These are phyloP conservation scores for Protomyces inouyei DNA, from an alignment of 1,139 yeast genomes.

Conservation along the genomic window DNA sequence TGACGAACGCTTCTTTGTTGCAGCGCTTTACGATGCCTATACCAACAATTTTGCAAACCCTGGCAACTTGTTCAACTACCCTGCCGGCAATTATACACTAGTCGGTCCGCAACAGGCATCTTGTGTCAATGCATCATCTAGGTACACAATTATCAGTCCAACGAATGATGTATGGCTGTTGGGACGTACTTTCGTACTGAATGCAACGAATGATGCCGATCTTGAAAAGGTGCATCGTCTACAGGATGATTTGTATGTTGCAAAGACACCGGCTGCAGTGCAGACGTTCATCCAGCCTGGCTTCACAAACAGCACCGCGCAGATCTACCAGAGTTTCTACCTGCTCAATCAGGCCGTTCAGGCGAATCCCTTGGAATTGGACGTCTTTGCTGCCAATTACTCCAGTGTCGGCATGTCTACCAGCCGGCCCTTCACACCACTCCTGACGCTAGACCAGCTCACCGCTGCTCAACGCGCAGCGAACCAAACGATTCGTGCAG, in stretches of 20 bases:
- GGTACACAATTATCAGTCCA: not conserved
- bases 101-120: not conserved
- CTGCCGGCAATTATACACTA: not conserved
- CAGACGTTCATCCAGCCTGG: not conserved
- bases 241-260: not conserved
- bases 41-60: not conserved
- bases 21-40: conserved; percentile 1
- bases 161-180: conserved; percentile 2
- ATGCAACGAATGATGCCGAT: not conserved
- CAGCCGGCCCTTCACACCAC: not conserved
- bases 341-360: not conserved
- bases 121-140: not conserved
- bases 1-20: not conserved
- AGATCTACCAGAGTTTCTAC: not conserved
- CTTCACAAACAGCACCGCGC: not conserved
- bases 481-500: not conserved
- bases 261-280: not conserved
- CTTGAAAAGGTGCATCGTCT: not conserved
- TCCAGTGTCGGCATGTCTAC: not conserved
- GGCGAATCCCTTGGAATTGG: not conserved
- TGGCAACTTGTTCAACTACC: not conserved
- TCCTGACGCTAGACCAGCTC: not conserved
- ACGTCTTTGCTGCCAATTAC: not conserved
- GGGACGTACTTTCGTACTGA: not conserved
- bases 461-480: not conserved